Percentiles rank a stretch among this genome's conserved stretches.
These are phyloP conservation scores for Metschnikowia vanudenii DNA, from an alignment of 805 yeast genomes.

Conservation along the genomic window DNA sequence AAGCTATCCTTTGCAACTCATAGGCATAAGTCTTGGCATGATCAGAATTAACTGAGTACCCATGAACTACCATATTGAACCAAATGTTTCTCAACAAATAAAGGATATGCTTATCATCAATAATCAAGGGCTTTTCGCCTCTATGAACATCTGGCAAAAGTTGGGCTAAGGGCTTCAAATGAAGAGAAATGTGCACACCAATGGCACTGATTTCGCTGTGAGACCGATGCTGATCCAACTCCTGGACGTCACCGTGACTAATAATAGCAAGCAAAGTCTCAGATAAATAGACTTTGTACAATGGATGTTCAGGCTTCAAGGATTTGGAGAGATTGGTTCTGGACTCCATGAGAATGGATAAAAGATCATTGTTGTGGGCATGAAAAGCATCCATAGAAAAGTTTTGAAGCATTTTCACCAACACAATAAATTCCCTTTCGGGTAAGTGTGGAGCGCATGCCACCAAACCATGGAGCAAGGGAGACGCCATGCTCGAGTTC, in stretches of 20 bases:
- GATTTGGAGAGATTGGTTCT: constrained; percentile 45
- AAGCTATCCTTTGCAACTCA: constrained; percentile 70
- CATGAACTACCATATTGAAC: constrained; percentile 93
- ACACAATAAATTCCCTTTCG: constrained; percentile 63
- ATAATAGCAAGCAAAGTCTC: constrained; percentile 68
- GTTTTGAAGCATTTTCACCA: constrained; percentile 56
- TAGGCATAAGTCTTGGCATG: constrained; percentile 46
- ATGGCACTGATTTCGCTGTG: constrained; percentile 67
- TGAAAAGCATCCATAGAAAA: constrained; percentile 46
- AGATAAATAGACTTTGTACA: constrained; percentile 56
- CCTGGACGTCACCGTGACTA: constrained; percentile 75
- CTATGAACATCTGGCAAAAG: constrained; percentile 58
- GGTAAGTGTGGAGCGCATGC: constrained; percentile 60
- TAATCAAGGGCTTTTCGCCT: constrained; percentile 42
- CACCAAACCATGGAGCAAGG: constrained; percentile 61
- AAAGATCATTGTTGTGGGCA: constrained; percentile 36
- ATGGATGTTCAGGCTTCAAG: constrained; percentile 37
- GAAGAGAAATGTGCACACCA: constrained; percentile 64
- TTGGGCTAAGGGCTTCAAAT: constrained; percentile 71
- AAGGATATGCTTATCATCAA: constrained; percentile 48
- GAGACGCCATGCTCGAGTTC: constrained; percentile 52
- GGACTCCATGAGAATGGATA: constrained; percentile 47
- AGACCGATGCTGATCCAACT: constrained; percentile 74
- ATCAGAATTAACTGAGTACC: constrained; percentile 63
- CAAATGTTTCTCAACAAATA: constrained; percentile 81